A percentile compares a stretch with the other conserved stretches of the same genome.
Conservation (phyloP, 2,329 filamentous ascomycete genomes). For the Apiospora rasikravindrae region DNA sequence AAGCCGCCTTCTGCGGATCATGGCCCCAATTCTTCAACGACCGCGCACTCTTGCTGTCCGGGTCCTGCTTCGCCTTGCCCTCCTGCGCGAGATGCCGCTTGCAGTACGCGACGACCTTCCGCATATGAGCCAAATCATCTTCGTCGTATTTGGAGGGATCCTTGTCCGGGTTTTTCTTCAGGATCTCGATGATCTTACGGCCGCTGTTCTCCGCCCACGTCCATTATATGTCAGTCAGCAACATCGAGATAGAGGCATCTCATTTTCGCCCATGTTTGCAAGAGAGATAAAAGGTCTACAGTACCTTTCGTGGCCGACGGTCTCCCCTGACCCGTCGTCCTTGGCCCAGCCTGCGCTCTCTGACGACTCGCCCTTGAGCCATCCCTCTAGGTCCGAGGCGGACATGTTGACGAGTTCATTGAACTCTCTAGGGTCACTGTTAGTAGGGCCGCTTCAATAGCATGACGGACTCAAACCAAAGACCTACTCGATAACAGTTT, state of each 20-base stretch:
- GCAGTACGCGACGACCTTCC: constrained; percentile 61
- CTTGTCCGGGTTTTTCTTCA: no score
- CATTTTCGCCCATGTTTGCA: no score
- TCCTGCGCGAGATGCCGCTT: constrained; percentile 66
- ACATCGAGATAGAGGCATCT: no score
- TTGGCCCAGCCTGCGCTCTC: constrained; percentile 58
- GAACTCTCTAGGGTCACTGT: constrained; percentile 53
- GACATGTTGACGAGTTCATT: constrained; percentile 66
- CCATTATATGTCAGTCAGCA: no score
- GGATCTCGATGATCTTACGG: no score
- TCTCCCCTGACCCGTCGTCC: constrained; percentile 59
- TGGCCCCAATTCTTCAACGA: constrained; percentile 59
- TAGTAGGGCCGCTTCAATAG: no score
- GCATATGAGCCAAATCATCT: constrained; percentile 54
- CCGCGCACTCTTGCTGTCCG: constrained; percentile 48
- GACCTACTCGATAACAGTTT: no score
- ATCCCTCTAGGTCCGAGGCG: constrained; percentile 56
- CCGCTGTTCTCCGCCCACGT: no score
- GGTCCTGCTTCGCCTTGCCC: constrained; percentile 53
- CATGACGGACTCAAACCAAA: no score
- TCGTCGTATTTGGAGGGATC: constrained; percentile 50
- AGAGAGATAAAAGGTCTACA: background rate
- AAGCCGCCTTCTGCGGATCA: constrained; percentile 44
- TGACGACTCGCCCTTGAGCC: constrained; percentile 57
- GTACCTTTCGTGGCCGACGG: constrained; percentile 55